Evolutionary conservation across 1,284 basidiomycete genomes (phyloP).

Genomic region (Exobasidium cylindrosporum): DNA sequence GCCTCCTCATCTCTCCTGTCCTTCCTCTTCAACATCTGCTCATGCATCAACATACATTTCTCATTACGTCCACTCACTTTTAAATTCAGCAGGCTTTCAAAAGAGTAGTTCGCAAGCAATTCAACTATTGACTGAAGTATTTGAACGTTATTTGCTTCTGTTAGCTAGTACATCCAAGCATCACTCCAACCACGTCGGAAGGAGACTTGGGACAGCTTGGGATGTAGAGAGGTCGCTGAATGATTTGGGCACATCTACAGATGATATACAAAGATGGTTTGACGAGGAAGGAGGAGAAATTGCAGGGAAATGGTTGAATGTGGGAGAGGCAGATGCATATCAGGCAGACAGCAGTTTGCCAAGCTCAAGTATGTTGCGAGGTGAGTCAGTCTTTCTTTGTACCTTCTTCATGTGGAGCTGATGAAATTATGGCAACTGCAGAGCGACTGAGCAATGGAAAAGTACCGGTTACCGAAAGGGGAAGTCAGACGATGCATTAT

Average conservation of each 20-base stretch:
- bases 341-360: neutral
- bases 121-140: constrained; percentile 32
- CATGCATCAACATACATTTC: constrained; percentile 27
- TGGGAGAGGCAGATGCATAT: neutral
- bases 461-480: neutral
- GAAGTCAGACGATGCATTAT: neutral
- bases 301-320: neutral
- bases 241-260: constrained; percentile 32
- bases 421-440: no score
- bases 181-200: constrained; percentile 32
- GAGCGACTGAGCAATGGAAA: neutral
- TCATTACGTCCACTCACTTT: constrained; percentile 21
- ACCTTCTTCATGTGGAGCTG: no score
- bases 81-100: constrained; percentile 36
- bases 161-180: constrained; percentile 26
- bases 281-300: neutral
- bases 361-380: neutral
- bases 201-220: constrained; percentile 15
- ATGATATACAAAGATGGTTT: constrained; percentile 22
- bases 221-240: constrained; percentile 18
- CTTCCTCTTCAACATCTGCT: constrained; percentile 29
- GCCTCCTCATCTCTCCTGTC: constrained; percentile 4
- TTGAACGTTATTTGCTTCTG: constrained; percentile 39
- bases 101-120: constrained; percentile 30
- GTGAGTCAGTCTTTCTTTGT: neutral